phyloP scores from a whole-genome alignment of 805 yeast genomes.

The Candida hungchunana region DNA sequence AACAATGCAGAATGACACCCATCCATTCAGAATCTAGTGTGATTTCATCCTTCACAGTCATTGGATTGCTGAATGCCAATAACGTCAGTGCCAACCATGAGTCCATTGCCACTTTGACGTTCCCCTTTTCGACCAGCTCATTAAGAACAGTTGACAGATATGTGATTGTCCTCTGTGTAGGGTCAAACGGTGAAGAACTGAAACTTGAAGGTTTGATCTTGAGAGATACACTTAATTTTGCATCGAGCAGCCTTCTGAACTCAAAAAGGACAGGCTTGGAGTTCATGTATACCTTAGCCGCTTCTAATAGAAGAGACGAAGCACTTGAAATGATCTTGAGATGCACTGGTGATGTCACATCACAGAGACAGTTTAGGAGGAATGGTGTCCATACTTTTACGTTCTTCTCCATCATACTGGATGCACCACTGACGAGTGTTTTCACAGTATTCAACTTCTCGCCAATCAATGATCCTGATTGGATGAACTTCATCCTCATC shows the following conservation, averaged over 20 bases:
- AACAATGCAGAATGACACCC: slow-evolving; percentile 1
- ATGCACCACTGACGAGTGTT: slow-evolving; percentile 14
- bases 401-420: slow-evolving; percentile 27
- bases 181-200: slow-evolving; percentile 14
- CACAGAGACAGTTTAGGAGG: slow-evolving; percentile 21
- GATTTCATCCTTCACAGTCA: slow-evolving; percentile 1
- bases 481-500: slow-evolving; percentile 21
- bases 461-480: slow-evolving; percentile 18
- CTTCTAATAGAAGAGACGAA: slow-evolving; percentile 11
- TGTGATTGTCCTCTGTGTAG: slow-evolving; percentile 5
- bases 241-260: slow-evolving; percentile 4
- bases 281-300: slow-evolving; percentile 16
- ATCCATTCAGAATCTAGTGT: slow-evolving; percentile 8
- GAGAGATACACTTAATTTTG: slow-evolving; percentile 12
- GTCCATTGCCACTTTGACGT: slow-evolving; percentile 15
- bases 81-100: slow-evolving; percentile 24
- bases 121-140: slow-evolving; percentile 4
- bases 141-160: slow-evolving; percentile 9
- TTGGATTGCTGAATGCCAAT: slow-evolving; percentile 12
- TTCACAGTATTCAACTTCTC: slow-evolving; percentile 23
- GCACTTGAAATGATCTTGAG: slow-evolving; percentile 13
- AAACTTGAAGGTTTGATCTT: slow-evolving; percentile 7
- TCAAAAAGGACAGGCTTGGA: slow-evolving; percentile 22
- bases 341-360: slow-evolving; percentile 9
- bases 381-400: slow-evolving; percentile 22